A percentile compares a stretch with the other conserved stretches of the same genome.
Conservation (phyloP, 805 yeast genomes). For the Schizosaccharomyces lindneri region DNA sequence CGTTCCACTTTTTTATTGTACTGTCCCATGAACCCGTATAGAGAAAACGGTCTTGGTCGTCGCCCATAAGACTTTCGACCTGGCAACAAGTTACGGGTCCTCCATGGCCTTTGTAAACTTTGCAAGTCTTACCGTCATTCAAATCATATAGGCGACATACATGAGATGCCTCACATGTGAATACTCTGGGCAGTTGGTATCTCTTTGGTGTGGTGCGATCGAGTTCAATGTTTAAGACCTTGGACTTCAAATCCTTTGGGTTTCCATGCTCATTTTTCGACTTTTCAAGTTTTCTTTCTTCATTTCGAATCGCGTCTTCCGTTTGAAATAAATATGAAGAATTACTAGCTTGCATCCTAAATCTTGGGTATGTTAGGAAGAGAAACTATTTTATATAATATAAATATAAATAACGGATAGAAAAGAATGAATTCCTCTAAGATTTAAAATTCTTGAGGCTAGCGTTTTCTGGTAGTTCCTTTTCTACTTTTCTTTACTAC, state of each 20-base stretch:
- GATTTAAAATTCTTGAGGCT: too few relatives aligned
- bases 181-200: not conserved
- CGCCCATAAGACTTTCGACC: not conserved
- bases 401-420: too few relatives aligned
- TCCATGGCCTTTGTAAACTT: not conserved
- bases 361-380: too few relatives aligned
- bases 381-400: too few relatives aligned
- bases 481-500: too few relatives aligned
- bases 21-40: conserved; percentile 1
- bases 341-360: not conserved
- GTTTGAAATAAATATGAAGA: not conserved
- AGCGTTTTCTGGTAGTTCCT: too few relatives aligned
- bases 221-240: not conserved
- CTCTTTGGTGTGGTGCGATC: not conserved
- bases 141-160: not conserved
- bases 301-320: not conserved
- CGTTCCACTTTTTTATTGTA: not conserved
- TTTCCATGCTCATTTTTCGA: not conserved
- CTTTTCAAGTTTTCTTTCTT: not conserved
- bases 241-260: not conserved
- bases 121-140: not conserved
- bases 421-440: too few relatives aligned
- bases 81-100: not conserved
- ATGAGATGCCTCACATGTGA: not conserved
- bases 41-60: not conserved